Conservation (phyloP, 1,284 basidiomycete genomes). For the Cystobasidium sp. region DNA sequence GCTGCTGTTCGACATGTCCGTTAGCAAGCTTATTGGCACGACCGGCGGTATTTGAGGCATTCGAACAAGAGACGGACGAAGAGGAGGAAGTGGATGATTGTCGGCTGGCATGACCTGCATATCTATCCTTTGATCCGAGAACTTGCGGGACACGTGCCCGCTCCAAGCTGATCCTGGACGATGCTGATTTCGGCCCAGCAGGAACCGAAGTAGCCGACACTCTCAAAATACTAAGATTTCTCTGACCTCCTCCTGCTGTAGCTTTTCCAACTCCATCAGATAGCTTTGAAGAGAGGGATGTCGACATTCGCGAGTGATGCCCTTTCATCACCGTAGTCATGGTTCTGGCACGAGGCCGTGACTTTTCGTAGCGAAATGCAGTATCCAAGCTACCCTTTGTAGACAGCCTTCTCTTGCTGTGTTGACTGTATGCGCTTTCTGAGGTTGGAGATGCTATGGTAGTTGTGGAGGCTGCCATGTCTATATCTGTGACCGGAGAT, state of each 20-base stretch:
- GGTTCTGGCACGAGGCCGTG: not conserved
- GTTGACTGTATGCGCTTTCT: not conserved
- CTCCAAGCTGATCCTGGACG: slow-evolving; percentile 4
- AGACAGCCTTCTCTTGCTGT: slow-evolving; percentile 7
- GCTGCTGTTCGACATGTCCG: not conserved
- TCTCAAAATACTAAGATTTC: not conserved
- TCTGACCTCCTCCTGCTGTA: not conserved
- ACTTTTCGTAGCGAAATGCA: slow-evolving; percentile 11
- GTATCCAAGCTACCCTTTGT: not conserved
- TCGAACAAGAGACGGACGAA: not conserved
- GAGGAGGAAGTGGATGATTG: not conserved
- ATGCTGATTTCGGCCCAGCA: slow-evolving; percentile 9
- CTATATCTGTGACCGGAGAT: too few relatives aligned
- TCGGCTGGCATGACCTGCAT: not conserved
- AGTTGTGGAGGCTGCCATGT: too few relatives aligned
- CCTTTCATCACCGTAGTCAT: slow-evolving; percentile 1
- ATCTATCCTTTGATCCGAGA: not conserved
- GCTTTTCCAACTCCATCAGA: not conserved
- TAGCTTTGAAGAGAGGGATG: not conserved
- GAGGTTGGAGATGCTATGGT: not conserved
- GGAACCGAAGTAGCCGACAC: slow-evolving; percentile 2
- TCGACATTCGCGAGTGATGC: not conserved
- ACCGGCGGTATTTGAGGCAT: not conserved
- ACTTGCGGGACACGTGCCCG: not conserved
- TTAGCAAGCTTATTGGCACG: not conserved